Evolutionary conservation across 176 grass and related monocot genomes (phyloP).

Genomic region (Eleusine indica): DNA sequence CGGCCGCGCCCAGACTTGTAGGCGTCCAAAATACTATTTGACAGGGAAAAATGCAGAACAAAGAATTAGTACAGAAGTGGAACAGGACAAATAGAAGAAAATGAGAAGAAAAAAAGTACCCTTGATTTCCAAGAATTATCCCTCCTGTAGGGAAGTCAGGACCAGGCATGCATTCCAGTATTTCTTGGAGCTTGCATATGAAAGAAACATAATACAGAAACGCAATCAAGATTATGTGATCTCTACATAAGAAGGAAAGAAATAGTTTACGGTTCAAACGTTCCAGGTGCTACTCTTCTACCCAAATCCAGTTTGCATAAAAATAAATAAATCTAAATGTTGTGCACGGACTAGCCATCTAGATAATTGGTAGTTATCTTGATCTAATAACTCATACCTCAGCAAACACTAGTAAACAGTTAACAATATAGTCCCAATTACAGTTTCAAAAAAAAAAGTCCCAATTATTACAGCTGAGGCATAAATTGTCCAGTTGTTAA

Average conservation of each 20-base stretch:
- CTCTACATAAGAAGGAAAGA: conserved; percentile 34
- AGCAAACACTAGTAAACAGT: conserved; percentile 7
- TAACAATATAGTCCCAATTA: conserved; percentile 5
- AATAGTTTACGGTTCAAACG: conserved; percentile 27
- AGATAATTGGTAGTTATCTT: neutral
- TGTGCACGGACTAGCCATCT: neutral
- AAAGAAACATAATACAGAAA: conserved; percentile 32
- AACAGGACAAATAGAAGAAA: conserved; percentile 22
- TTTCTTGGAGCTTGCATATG: conserved; percentile 79
- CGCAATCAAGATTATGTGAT: conserved; percentile 23
- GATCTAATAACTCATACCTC: neutral
- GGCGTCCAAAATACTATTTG: conserved; percentile 83
- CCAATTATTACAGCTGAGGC: neutral
- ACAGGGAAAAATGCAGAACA: neutral
- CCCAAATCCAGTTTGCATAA: no score
- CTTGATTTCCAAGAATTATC: conserved; percentile 78
- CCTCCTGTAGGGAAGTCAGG: conserved; percentile 98
- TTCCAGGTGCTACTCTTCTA: neutral
- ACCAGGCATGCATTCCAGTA: conserved; percentile 94
- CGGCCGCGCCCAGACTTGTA: conserved; percentile 85
- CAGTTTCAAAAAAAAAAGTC: neutral
- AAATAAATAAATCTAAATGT: no score
- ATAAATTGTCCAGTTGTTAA: conserved; percentile 6
- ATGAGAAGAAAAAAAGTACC: conserved; percentile 46
- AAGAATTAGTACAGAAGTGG: conserved; percentile 21